Evolutionary conservation across 352 stramenopile species (phyloP).

Genomic region (Phytopythium boreale): DNA sequence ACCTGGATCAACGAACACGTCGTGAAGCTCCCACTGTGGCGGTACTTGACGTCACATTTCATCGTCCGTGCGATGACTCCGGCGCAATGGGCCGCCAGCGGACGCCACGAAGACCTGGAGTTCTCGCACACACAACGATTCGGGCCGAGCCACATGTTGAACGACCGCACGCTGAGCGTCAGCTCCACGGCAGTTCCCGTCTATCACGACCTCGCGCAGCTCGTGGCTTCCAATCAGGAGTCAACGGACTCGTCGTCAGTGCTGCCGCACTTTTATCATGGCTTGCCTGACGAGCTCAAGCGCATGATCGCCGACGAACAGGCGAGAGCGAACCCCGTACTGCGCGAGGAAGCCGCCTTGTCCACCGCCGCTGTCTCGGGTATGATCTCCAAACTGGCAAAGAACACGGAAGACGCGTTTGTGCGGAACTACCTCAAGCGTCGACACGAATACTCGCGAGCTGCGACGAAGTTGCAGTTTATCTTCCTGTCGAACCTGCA

Average conservation of each 20-base stretch:
- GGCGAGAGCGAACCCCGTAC: constrained; percentile 10
- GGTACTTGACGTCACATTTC: constrained; percentile 34
- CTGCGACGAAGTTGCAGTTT: constrained; percentile 55
- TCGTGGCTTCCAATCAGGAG: constrained; percentile 44
- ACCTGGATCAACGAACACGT: constrained; percentile 33
- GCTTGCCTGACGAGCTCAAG: constrained; percentile 67
- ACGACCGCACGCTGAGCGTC: constrained; percentile 42
- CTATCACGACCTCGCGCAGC: constrained; percentile 29
- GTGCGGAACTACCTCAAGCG: constrained; percentile 61
- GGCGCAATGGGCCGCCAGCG: constrained; percentile 33
- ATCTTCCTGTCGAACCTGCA: constrained; percentile 44
- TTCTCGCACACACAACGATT: constrained; percentile 51
- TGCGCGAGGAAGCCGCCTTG: background rate
- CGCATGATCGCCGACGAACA: constrained; percentile 67
- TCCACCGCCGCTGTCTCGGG: constrained; percentile 11
- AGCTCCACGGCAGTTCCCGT: constrained; percentile 29
- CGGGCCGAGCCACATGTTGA: constrained; percentile 45
- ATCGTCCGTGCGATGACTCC: constrained; percentile 42
- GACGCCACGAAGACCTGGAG: constrained; percentile 8
- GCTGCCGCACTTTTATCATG: constrained; percentile 78
- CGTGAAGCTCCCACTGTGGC: constrained; percentile 37
- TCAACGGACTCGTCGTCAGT: constrained; percentile 19
- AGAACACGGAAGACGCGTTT: constrained; percentile 58
- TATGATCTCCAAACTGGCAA: constrained; percentile 32
- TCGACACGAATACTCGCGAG: constrained; percentile 34